Base-by-base conservation (phyloP, 257 asterid species). In the Ilex asprella region DNA sequence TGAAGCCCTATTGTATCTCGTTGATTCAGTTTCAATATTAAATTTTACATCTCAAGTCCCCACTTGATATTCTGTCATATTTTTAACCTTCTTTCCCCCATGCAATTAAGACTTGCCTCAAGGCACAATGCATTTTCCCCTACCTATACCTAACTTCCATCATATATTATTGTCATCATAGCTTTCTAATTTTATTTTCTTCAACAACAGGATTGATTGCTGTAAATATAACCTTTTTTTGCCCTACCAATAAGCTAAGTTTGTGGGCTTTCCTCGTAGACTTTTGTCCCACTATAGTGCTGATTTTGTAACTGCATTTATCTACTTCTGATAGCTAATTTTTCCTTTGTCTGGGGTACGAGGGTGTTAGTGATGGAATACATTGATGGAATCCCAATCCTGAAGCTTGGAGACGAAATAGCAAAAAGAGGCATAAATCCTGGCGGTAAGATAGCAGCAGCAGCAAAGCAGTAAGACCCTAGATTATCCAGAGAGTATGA, bases 401-500 rank as follows among this genome's bases (percentile, higher is more conserved):
- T 87, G 76, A 89, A 81, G 81, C 89, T 93, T 61, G 99, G 87
- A 64, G 96, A 93, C 66, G 99, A 89, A 82, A 93, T 93, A 56
- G 90, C 84, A 64, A 93, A 84, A 80, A 76, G 99, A 78, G 99
- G 99, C 82, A 76, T 93, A 64, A 80, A 81, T 73, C 99, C 97
- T 67, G 80, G 56, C 79, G 95, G 97, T 76, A 87, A 84, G 84
- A 68, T 85, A 66, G 97, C 99, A 50, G 83, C 86, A 51, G 88
- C 86, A 57, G 96, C 99, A 82, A 93, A 89, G 85, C 86, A 85
- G 99, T 93, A 87, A 93, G 94, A 83, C 67, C 66, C 80, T 82
- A 54, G 72, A 73, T 75, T 59, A 65, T 55, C 79, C 73, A 70
- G 78, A 71, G 77, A 68, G 84, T 77, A 69, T 79, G 87, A 46